Evolutionary conservation across 2,329 filamentous ascomycete genomes (phyloP).

Genomic region (Thielaviopsis musarum): DNA sequence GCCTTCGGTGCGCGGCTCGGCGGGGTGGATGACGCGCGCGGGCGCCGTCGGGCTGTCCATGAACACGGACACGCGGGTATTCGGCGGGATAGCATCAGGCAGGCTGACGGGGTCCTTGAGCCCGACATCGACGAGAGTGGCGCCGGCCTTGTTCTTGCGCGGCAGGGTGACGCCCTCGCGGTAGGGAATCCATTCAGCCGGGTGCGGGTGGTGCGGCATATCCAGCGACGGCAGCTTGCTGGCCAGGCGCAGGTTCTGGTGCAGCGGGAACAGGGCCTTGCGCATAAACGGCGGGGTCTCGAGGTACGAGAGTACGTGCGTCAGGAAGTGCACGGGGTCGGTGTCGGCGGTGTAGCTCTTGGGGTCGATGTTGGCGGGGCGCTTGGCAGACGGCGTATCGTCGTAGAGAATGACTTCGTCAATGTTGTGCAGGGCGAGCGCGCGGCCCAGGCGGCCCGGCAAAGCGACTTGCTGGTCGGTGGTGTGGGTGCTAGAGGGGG

Average conservation of each 20-base stretch:
- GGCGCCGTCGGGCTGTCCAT: slow-evolving; percentile 39
- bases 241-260: slow-evolving; percentile 59
- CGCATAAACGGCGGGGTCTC: slow-evolving; percentile 74
- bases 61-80: slow-evolving; percentile 57
- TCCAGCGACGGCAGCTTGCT: slow-evolving; percentile 62
- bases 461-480: slow-evolving; percentile 60
- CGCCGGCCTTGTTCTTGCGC: slow-evolving; percentile 21
- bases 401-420: slow-evolving; percentile 75
- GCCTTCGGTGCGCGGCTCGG: slow-evolving; percentile 51
- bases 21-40: slow-evolving; percentile 36
- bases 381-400: slow-evolving; percentile 37
- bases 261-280: slow-evolving; percentile 56
- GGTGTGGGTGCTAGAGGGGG: slow-evolving; percentile 40
- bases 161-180: slow-evolving; percentile 55
- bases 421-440: slow-evolving; percentile 65
- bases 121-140: slow-evolving; percentile 43
- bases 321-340: slow-evolving; percentile 65
- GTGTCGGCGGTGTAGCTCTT: slow-evolving; percentile 48
- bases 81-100: slow-evolving; percentile 43
- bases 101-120: slow-evolving; percentile 39
- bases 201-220: slow-evolving; percentile 68
- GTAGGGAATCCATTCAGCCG: slow-evolving; percentile 62
- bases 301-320: slow-evolving; percentile 63
- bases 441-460: slow-evolving; percentile 62
- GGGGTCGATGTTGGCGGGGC: slow-evolving; percentile 31